These are phyloP conservation scores for Ceriops zippeliana DNA, from an alignment of 345 rosid genomes.

Conservation along the genomic window DNA sequence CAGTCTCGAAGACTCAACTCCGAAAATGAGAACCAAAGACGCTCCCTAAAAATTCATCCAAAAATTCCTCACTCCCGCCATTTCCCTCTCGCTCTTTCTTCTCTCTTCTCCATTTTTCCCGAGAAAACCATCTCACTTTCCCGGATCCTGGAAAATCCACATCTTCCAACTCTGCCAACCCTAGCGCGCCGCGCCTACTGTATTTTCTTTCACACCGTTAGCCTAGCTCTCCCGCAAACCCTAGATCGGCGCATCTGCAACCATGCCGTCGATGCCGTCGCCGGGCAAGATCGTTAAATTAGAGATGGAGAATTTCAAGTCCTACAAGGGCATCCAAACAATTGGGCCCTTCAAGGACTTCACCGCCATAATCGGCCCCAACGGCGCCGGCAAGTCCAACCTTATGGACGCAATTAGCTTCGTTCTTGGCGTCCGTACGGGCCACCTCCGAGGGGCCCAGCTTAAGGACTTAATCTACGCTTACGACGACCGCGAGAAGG, in stretches of 20 bases:
- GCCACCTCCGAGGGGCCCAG: slow-evolving; percentile 94
- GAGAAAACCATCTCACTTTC: background rate
- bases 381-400: slow-evolving; percentile 96
- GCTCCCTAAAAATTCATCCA: background rate
- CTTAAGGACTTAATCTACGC: slow-evolving; percentile 94
- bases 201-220: background rate
- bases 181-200: background rate
- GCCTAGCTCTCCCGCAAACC: slow-evolving; percentile 9
- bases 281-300: slow-evolving; percentile 73
- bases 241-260: slow-evolving; percentile 9
- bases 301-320: slow-evolving; percentile 96
- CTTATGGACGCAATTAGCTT: slow-evolving; percentile 99
- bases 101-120: background rate
- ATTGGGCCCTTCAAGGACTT: slow-evolving; percentile 96
- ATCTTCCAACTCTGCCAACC: background rate
- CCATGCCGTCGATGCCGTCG: slow-evolving; percentile 64
- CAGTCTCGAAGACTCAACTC: background rate
- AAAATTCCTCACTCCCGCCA: slow-evolving; percentile 21
- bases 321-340: slow-evolving; percentile 77
- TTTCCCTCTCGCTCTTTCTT: background rate
- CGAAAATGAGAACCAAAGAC: background rate
- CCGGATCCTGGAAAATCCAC: no score
- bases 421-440: slow-evolving; percentile 94
- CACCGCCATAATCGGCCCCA: slow-evolving; percentile 97
- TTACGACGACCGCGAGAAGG: slow-evolving; percentile 85